Conservation (phyloP, 805 yeast genomes). For the Kuraishia borneana region DNA sequence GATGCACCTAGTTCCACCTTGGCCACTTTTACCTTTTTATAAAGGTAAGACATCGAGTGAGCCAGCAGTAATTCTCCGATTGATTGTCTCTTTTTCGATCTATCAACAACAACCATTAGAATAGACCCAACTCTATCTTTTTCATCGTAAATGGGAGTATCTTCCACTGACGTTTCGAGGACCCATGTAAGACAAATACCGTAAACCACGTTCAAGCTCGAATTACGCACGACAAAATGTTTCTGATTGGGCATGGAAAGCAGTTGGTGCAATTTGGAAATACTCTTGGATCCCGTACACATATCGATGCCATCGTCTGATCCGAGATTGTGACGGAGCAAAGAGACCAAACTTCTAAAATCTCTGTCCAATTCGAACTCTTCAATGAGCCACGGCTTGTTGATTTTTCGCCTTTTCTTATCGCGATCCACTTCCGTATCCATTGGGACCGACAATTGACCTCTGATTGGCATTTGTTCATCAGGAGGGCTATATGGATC, state of each 20-base stretch:
- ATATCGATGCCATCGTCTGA: constrained; percentile 5
- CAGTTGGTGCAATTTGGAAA: constrained; percentile 8
- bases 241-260: constrained; percentile 18
- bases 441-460: neutral
- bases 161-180: neutral
- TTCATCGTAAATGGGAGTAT: constrained; percentile 10
- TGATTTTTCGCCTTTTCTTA: constrained; percentile 7
- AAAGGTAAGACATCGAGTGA: constrained; percentile 37
- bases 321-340: constrained; percentile 27
- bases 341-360: constrained; percentile 31
- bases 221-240: constrained; percentile 46
- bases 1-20: neutral
- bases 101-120: constrained; percentile 37
- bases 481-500: neutral
- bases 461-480: neutral
- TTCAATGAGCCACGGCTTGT: constrained; percentile 45
- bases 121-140: constrained; percentile 28
- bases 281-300: neutral
- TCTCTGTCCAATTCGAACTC: constrained; percentile 38
- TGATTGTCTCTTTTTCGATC: constrained; percentile 39
- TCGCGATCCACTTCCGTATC: neutral
- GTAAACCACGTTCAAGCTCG: constrained; percentile 39
- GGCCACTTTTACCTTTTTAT: constrained; percentile 1
- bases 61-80: constrained; percentile 43
- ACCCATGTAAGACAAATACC: constrained; percentile 45